Evolutionary conservation across 2,329 filamentous ascomycete species (phyloP).

Genomic region (Botrytis medusae): DNA sequence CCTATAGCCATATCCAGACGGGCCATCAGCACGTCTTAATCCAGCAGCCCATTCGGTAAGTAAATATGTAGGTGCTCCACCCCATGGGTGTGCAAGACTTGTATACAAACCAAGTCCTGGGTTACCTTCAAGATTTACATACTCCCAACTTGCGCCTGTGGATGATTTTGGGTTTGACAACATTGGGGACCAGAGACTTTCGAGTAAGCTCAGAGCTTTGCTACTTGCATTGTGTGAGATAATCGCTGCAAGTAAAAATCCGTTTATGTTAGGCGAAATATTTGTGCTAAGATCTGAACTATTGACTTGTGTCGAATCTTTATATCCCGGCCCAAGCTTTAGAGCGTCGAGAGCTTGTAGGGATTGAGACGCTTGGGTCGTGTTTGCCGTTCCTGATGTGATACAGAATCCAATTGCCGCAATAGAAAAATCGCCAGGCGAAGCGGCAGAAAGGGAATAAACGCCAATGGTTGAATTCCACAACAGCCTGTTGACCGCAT

Average conservation of each 20-base stretch:
- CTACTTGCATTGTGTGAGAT: neutral
- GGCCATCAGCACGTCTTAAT: neutral
- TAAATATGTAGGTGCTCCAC: slow-evolving; percentile 47
- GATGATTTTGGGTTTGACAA: slow-evolving; percentile 40
- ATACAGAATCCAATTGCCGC: slow-evolving; percentile 20
- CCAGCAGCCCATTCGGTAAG: slow-evolving; percentile 28
- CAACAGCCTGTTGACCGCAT: slow-evolving; percentile 38
- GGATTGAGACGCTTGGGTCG: neutral
- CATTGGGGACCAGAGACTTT: slow-evolving; percentile 46
- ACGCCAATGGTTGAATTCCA: slow-evolving; percentile 40
- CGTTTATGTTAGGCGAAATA: neutral
- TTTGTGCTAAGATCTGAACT: neutral
- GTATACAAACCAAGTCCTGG: slow-evolving; percentile 47
- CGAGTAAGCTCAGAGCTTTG: slow-evolving; percentile 36
- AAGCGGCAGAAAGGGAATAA: slow-evolving; percentile 38
- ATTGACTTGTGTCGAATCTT: neutral
- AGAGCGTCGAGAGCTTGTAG: neutral
- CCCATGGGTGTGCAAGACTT: slow-evolving; percentile 47
- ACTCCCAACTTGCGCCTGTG: slow-evolving; percentile 48
- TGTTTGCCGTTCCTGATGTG: neutral
- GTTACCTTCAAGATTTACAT: slow-evolving; percentile 38
- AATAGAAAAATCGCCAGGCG: slow-evolving; percentile 39
- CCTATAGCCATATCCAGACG: neutral
- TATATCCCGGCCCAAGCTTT: neutral
- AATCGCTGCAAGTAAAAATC: slow-evolving; percentile 7